Conservation (phyloP, 208 protist genomes). For the Phytomonas sp. region DNA sequence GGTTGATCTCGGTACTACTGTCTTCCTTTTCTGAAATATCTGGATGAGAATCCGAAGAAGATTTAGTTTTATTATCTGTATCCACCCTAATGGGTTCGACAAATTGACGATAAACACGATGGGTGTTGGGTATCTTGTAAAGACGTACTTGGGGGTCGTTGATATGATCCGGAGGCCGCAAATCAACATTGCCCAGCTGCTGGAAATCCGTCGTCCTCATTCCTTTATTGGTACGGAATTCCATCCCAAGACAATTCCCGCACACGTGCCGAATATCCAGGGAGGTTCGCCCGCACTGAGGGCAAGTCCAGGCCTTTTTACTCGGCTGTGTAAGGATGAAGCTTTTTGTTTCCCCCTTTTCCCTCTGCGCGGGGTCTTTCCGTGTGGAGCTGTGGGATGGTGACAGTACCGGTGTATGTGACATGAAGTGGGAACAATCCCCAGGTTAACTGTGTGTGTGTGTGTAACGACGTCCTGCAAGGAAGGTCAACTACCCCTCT, state of each 20-base stretch:
- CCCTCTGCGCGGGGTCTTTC: neutral
- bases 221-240: conserved; percentile 15
- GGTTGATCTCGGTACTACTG: conserved; percentile 14
- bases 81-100: conserved; percentile 21
- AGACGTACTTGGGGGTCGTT: conserved; percentile 20
- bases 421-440: neutral
- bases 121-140: conserved; percentile 14
- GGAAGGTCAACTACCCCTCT: neutral
- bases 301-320: conserved; percentile 25
- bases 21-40: conserved; percentile 7
- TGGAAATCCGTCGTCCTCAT: neutral
- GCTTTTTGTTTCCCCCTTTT: neutral
- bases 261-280: conserved; percentile 47
- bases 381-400: neutral
- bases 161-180: conserved; percentile 6
- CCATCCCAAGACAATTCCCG: conserved; percentile 27
- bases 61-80: conserved; percentile 4
- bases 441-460: neutral
- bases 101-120: conserved; percentile 32
- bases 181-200: neutral
- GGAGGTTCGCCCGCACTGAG: conserved; percentile 19
- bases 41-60: neutral
- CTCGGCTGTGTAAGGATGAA: neutral
- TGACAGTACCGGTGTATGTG: neutral
- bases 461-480: neutral